phyloP scores from a whole-genome alignment of 2,329 filamentous ascomycete species.

The Hypoxylon sp. region DNA sequence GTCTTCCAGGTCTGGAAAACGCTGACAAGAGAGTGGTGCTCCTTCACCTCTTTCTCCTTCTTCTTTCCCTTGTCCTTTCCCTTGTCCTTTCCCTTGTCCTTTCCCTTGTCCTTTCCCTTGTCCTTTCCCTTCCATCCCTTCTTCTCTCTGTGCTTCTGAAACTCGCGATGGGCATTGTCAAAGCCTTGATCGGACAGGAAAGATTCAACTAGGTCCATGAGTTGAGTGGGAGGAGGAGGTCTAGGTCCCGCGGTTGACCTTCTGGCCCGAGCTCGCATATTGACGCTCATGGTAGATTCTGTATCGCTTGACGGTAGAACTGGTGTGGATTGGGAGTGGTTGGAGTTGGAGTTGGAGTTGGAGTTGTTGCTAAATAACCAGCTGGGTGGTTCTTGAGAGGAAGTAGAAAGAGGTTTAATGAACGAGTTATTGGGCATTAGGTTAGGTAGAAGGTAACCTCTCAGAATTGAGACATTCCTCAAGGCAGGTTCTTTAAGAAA shows the following conservation, averaged over 20 bases:
- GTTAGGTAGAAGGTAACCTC: too few species aligned
- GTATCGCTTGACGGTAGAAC: constrained; percentile 8
- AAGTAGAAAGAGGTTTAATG: constrained; percentile 18
- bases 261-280: too few species aligned
- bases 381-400: constrained; percentile 41
- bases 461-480: constrained; percentile 1
- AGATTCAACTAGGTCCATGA: constrained; percentile 71
- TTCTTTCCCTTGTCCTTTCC: constrained; percentile 50
- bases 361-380: constrained; percentile 49
- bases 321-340: constrained; percentile 21
- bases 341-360: too few species aligned
- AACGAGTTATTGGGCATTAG: constrained; percentile 17
- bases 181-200: constrained; percentile 76
- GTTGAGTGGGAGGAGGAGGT: constrained; percentile 57
- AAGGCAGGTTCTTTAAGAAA: background rate
- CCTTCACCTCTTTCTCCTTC: constrained; percentile 42
- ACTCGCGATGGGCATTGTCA: constrained; percentile 65
- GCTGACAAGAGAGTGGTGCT: constrained; percentile 55
- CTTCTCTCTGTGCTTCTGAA: constrained; percentile 68
- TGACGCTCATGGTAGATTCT: too few species aligned
- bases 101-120: constrained; percentile 45
- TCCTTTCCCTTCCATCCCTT: constrained; percentile 56
- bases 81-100: constrained; percentile 66
- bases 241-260: constrained; percentile 22
- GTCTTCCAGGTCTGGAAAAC: constrained; percentile 63